Base-by-base conservation (phyloP, 2,329 filamentous ascomycete genomes). In the Amesomyces nigricolor region DNA sequence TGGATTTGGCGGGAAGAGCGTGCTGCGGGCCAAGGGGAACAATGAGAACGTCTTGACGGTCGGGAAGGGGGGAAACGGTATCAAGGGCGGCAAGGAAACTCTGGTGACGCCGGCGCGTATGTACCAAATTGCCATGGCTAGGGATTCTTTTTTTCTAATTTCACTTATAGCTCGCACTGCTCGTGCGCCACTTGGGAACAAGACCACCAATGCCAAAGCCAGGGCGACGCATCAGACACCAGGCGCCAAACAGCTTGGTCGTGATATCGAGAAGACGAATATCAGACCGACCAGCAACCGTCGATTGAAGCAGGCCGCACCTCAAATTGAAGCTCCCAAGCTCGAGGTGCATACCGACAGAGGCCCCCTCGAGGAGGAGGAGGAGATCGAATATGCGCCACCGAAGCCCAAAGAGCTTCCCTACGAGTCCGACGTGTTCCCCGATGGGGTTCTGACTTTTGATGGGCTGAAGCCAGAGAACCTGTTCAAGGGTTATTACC, bases 201-300 rank as follows among this genome's bases (percentile, higher is more conserved):
- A 99, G 73, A 97, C 92, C 1, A 97, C 94, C 51, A 99, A 99
- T 71, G 90, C 89, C 52, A 97, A 95, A 57, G 67, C 68, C 3
- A 63, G 75, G 81, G 86, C 57, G 82, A 78, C 67, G 78, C 77
- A 48, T 79, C 84, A 62, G 60, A 85, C 84, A 4, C 81, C 81
- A 6, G 82, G 81, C 10, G 85, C 80, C 32, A 86, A 85, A 64
- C 75, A 74, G 56, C 75, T 77, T 19, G 76, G 79, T 40, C 77
- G 79, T 47, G 82, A 85, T 56, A 71, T 80, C 48, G 84, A 85
- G 60, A 86, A 85, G 70, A 82, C 82, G 1, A 59, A 53, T 9
- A 70, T 75, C 16, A 85, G 82, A 60, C 80, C 76, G 9, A 85
- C 81, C 14, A 76, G 74, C 3, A 75, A 77, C 4, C 83, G 86